Evolutionary conservation across 129 eudicot genomes (phyloP).

Genomic region (Deinandra increscens): DNA sequence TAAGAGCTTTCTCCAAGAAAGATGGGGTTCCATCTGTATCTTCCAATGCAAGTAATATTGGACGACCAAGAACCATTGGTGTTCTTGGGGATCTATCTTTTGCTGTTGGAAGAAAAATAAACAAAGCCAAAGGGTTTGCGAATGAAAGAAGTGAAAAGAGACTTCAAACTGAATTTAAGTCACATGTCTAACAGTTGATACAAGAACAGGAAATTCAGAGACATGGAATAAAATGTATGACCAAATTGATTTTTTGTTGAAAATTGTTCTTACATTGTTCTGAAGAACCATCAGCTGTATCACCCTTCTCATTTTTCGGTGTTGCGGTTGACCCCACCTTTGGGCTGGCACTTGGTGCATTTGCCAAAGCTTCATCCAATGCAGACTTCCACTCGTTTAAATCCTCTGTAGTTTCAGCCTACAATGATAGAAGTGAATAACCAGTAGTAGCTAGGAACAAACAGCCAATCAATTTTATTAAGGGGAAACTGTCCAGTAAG

Average conservation of each 20-base stretch:
- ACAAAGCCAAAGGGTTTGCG: neutral
- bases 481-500: neutral
- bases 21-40: conserved; percentile 94
- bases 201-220: conserved; percentile 1
- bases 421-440: conserved; percentile 24
- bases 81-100: conserved; percentile 54
- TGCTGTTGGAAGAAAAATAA: conserved; percentile 36
- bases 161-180: neutral
- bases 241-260: conserved; percentile 1
- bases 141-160: neutral
- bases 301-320: conserved; percentile 54
- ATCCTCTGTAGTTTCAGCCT: conserved; percentile 95
- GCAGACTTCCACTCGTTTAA: conserved; percentile 83
- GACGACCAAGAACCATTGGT: conserved; percentile 78
- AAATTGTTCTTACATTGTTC: conserved; percentile 56
- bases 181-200: neutral
- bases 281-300: conserved; percentile 47
- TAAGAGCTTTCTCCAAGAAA: conserved; percentile 91
- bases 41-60: conserved; percentile 91
- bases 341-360: conserved; percentile 70
- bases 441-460: conserved; percentile 16
- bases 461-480: neutral
- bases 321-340: conserved; percentile 54
- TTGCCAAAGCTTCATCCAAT: conserved; percentile 81
- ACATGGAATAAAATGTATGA: conserved; percentile 10